Percentiles rank a stretch among this genome's conserved stretches.
Conservation (phyloP, 306 rosid species). For the Sindora glabra region DNA sequence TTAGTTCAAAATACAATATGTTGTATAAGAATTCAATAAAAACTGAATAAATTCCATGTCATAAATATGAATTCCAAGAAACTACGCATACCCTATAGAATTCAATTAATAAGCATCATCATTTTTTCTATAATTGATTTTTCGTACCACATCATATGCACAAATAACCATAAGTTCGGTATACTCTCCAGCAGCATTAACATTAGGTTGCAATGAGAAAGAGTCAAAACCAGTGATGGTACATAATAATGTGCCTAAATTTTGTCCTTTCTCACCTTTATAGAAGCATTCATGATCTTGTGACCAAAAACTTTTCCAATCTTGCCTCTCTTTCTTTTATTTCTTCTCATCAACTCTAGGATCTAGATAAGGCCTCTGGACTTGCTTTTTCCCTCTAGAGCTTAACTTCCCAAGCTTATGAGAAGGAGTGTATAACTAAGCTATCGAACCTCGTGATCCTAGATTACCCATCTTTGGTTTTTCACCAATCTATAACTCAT, state of each 20-base stretch:
- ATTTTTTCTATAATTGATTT: background rate
- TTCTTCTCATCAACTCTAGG: too few relatives aligned
- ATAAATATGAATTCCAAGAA: slow-evolving; percentile 4
- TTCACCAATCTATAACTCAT: too few relatives aligned
- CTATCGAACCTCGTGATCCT: too few relatives aligned
- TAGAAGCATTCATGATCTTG: too few relatives aligned
- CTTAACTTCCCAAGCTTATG: too few relatives aligned
- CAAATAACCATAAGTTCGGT: slow-evolving; percentile 99
- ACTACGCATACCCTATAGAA: background rate
- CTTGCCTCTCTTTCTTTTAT: too few relatives aligned
- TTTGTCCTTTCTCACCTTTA: too few relatives aligned
- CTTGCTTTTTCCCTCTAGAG: too few relatives aligned
- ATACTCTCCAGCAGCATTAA: slow-evolving; percentile 99
- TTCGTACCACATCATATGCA: slow-evolving; percentile 76
- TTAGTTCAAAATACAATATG: background rate
- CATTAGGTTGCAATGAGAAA: slow-evolving; percentile 98
- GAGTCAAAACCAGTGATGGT: slow-evolving; percentile 94
- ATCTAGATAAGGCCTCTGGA: too few relatives aligned
- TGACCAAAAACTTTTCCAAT: too few relatives aligned
- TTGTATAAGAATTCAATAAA: background rate
- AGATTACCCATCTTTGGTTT: too few relatives aligned
- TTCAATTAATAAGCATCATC: background rate
- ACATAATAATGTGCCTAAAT: slow-evolving; percentile 81
- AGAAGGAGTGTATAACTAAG: too few relatives aligned
- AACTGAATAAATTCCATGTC: background rate